Percentiles rank a stretch among this genome's conserved stretches.
Evolutionary conservation across 192 early-diverging fungal genomes (phyloP).

Genomic region (Radiomyces spectabilis): DNA sequence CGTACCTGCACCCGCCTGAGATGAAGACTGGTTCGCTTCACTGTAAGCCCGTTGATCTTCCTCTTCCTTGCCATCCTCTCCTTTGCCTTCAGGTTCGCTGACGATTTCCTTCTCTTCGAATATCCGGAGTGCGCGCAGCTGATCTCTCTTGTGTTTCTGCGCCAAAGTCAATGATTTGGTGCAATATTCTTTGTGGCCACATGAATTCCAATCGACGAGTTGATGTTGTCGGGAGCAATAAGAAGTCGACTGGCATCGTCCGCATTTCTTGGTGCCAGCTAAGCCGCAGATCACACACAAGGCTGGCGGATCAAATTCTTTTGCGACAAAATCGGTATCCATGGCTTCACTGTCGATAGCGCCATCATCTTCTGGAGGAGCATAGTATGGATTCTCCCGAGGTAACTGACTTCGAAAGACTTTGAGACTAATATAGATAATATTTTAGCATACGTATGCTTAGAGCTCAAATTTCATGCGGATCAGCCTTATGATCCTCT

Average conservation of each 20-base stretch:
- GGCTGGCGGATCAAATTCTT: slow-evolving; percentile 11
- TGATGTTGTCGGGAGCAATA: slow-evolving; percentile 91
- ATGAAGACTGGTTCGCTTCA: slow-evolving; percentile 12
- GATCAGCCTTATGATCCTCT: not conserved
- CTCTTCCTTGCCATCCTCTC: slow-evolving; percentile 40
- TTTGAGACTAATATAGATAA: slow-evolving; percentile 58
- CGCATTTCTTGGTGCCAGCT: slow-evolving; percentile 68
- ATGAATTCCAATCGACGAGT: slow-evolving; percentile 71
- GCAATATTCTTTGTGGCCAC: slow-evolving; percentile 62
- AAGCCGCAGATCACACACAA: slow-evolving; percentile 69
- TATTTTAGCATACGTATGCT: too few relatives aligned
- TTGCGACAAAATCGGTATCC: slow-evolving; percentile 13
- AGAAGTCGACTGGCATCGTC: slow-evolving; percentile 55
- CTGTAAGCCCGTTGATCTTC: slow-evolving; percentile 27
- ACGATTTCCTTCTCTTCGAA: slow-evolving; percentile 64
- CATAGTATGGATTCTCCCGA: slow-evolving; percentile 63
- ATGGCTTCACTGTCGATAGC: slow-evolving; percentile 32
- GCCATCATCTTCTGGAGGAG: slow-evolving; percentile 24
- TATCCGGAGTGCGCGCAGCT: slow-evolving; percentile 20
- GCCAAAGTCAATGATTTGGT: slow-evolving; percentile 6
- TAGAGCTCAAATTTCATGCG: too few relatives aligned
- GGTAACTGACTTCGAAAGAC: slow-evolving; percentile 76
- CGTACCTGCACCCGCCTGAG: too few relatives aligned
- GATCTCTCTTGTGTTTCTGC: slow-evolving; percentile 15
- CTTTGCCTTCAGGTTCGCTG: slow-evolving; percentile 54